These are phyloP conservation scores for Penicillium freii DNA, from an alignment of 2,329 filamentous ascomycete species.

Conservation along the genomic window DNA sequence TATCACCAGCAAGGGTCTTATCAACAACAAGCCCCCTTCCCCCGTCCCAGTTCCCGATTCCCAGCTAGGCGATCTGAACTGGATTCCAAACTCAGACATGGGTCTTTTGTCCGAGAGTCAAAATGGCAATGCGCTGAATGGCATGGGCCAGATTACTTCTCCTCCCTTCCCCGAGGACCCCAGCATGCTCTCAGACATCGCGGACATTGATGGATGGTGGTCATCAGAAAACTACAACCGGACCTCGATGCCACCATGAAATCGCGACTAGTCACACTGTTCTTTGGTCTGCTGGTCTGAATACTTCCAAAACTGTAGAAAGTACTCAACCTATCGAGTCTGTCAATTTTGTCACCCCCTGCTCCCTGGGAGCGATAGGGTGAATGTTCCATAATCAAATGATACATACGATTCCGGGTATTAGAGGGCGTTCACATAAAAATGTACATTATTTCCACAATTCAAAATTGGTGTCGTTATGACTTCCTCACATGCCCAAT, in stretches of 20 bases:
- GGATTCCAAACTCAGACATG: slow-evolving; percentile 31
- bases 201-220: slow-evolving; percentile 37
- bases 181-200: slow-evolving; percentile 23
- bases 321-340: background rate
- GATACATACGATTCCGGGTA: background rate
- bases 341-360: background rate
- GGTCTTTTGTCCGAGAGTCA: slow-evolving; percentile 26
- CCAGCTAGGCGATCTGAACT: slow-evolving; percentile 28
- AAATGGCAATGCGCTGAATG: slow-evolving; percentile 5
- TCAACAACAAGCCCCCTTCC: slow-evolving; percentile 10
- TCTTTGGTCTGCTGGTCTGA: background rate
- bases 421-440: background rate
- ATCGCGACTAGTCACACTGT: background rate
- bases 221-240: slow-evolving; percentile 14
- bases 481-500: background rate
- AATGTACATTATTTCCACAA: background rate
- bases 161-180: slow-evolving; percentile 16
- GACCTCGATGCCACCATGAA: background rate
- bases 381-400: background rate
- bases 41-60: slow-evolving; percentile 4
- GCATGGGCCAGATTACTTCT: slow-evolving; percentile 7
- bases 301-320: too few relatives aligned
- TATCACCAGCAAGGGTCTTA: slow-evolving; percentile 5
- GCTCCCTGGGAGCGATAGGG: background rate
- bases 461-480: background rate